Percentiles rank a stretch among this genome's conserved stretches.
Evolutionary conservation across 352 stramenopile species (phyloP).

Genomic region (Thraustochytrium sp.): DNA sequence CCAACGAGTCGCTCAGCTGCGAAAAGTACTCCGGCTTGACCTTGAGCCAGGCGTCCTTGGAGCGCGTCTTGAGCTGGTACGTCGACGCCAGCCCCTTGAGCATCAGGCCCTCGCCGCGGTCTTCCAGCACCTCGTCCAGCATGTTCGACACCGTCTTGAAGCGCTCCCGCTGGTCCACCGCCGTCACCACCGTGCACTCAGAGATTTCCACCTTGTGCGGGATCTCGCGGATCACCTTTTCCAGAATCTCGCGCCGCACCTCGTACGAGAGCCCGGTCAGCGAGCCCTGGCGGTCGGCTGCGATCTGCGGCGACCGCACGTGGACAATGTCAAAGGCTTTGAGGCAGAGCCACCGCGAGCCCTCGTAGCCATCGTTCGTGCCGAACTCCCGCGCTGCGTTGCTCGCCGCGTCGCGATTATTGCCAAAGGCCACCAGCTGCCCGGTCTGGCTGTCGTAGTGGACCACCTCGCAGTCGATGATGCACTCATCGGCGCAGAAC

Average conservation of each 20-base stretch:
- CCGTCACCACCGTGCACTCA: neutral
- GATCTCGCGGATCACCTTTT: neutral
- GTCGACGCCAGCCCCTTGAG: neutral
- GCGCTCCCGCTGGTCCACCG: neutral
- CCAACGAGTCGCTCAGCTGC: neutral
- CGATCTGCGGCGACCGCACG: neutral
- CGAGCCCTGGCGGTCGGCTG: neutral
- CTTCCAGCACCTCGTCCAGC: neutral
- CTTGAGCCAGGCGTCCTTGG: neutral
- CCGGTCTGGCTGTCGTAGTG: neutral
- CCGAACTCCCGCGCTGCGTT: neutral
- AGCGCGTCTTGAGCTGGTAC: neutral
- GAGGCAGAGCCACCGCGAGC: neutral
- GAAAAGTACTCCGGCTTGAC: slow-evolving; percentile 26
- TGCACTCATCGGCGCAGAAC: slow-evolving; percentile 11
- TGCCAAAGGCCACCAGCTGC: neutral
- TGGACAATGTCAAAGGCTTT: slow-evolving; percentile 19
- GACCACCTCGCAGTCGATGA: slow-evolving; percentile 13
- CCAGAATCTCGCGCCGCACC: neutral
- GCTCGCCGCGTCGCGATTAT: neutral
- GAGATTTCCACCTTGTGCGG: neutral
- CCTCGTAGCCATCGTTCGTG: neutral
- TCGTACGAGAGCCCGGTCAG: neutral
- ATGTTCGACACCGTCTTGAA: neutral
- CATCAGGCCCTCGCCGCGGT: neutral